Conservation (phyloP, 352 stramenopile species). For the Phytopythium litorale region DNA sequence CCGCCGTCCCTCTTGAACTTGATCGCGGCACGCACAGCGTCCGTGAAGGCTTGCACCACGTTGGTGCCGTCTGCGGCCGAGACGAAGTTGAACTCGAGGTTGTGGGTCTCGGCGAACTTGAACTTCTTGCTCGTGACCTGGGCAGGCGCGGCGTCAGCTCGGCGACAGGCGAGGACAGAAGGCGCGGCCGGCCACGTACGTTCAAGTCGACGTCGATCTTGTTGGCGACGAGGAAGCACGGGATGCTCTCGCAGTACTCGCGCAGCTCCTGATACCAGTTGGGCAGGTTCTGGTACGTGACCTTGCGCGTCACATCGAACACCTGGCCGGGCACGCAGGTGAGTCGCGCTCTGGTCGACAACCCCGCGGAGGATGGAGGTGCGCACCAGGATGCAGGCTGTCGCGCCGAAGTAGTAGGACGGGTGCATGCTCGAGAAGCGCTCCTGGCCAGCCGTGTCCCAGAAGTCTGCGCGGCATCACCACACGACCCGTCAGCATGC, state of each 20-base stretch:
- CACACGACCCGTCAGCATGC: neutral
- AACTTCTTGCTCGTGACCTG: slow-evolving; percentile 96
- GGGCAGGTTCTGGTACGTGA: slow-evolving; percentile 93
- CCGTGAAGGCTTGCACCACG: slow-evolving; percentile 94
- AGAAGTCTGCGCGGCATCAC: slow-evolving; percentile 77
- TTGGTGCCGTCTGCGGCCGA: slow-evolving; percentile 95
- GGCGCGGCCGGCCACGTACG: slow-evolving; percentile 19
- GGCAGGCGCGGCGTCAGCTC: neutral
- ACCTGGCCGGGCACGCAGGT: slow-evolving; percentile 31
- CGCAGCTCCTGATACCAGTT: slow-evolving; percentile 92
- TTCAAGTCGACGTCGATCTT: slow-evolving; percentile 96
- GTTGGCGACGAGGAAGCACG: slow-evolving; percentile 94
- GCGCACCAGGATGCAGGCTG: slow-evolving; percentile 87
- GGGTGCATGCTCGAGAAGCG: slow-evolving; percentile 95
- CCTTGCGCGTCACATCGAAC: slow-evolving; percentile 95
- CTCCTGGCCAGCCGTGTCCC: slow-evolving; percentile 95
- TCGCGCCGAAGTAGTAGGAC: slow-evolving; percentile 95
- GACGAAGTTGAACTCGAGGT: slow-evolving; percentile 93
- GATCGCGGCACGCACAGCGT: slow-evolving; percentile 78
- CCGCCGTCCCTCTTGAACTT: slow-evolving; percentile 89
- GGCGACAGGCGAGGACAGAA: neutral
- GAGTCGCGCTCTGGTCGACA: neutral
- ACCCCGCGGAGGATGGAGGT: too few relatives aligned
- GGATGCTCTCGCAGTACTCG: slow-evolving; percentile 91
- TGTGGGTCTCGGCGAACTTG: slow-evolving; percentile 93